Conservation (phyloP, 2,329 filamentous ascomycete species). For the Aspergillus fischeri region DNA sequence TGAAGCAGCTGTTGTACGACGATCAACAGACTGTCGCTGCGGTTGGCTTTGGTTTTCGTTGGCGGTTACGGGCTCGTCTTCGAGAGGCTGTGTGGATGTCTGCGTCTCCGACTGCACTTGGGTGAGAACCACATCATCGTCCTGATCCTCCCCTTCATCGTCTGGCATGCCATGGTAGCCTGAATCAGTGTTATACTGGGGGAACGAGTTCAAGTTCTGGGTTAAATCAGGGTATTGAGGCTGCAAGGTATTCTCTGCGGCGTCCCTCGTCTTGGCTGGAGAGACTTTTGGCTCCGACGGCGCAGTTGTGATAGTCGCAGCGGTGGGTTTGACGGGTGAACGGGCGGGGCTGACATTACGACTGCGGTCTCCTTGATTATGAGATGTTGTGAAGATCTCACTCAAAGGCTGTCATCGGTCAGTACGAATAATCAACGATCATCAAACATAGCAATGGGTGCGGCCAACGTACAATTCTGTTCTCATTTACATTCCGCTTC, state of each 20-base stretch:
- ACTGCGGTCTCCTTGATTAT: slow-evolving; percentile 34
- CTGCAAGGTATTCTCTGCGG: slow-evolving; percentile 18
- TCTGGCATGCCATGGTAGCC: slow-evolving; percentile 46
- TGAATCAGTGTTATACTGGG: slow-evolving; percentile 42
- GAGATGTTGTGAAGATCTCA: slow-evolving; percentile 43
- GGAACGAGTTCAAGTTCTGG: slow-evolving; percentile 36
- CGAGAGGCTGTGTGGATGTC: slow-evolving; percentile 30
- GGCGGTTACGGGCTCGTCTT: slow-evolving; percentile 22
- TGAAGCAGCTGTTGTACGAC: slow-evolving; percentile 41
- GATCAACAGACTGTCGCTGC: slow-evolving; percentile 24
- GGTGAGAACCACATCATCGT: slow-evolving; percentile 36
- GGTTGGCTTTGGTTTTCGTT: slow-evolving; percentile 9
- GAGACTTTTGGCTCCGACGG: slow-evolving; percentile 2
- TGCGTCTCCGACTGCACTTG: slow-evolving; percentile 30
- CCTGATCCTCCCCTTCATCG: slow-evolving; percentile 35
- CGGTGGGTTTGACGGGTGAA: slow-evolving; percentile 29
- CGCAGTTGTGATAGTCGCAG: slow-evolving; percentile 11
- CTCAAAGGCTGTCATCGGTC: slow-evolving; percentile 39
- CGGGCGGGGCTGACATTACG: slow-evolving; percentile 33
- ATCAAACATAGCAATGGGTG: not conserved
- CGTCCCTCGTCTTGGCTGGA: slow-evolving; percentile 4
- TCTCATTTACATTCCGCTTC: slow-evolving; percentile 41
- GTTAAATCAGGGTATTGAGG: slow-evolving; percentile 27
- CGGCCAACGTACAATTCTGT: slow-evolving; percentile 39
- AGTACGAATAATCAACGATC: slow-evolving; percentile 3